Evolutionary conservation across 805 yeast species (phyloP), one percentile per base, ranked within the genome.

Genomic region (Ogataea degrootiae): DNA sequence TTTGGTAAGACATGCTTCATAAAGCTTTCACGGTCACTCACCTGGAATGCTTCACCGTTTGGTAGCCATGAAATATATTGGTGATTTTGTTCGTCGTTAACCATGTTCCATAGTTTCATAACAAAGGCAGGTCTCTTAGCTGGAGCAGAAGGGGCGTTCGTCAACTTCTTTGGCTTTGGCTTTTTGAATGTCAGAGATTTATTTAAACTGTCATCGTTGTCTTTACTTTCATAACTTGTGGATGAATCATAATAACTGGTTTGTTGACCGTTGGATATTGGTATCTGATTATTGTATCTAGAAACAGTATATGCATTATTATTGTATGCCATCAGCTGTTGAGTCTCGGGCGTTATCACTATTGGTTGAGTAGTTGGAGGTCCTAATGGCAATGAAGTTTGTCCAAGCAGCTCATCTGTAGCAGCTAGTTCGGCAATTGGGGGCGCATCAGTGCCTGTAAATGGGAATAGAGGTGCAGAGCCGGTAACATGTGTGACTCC

Each of bases 61-160:
- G 80, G 77, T 58, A 81, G 73, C 99, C 99, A 94, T 36, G 82
- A 73, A 42, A 94, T 92, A 57, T 80, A 81, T 40, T 83, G 76
- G 16, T 75, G 64, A 65, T 91, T 92, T 0, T 67, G 59, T 1
- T 80, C 72, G 62, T 92, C 97, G 63, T 91, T 91, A 8, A 94
- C 90, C 97, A 94, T 94, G 35, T 83, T 77, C 99, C 99, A 92
- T 17, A 94, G 71, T 66, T 94, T 94, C 73, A 83, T 80, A 9
- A 94, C 96, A 69, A 94, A 94, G 0, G 96, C 95, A 1, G 98
- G 96, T 45, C 89, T 72, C 59, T 83, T 85, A n/a, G 60, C 57
- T 11, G 68, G 60, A 3, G 47, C 56, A 3, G 61, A 39, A n/a
- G 45, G 45, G 14, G 41, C 43, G 39, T 43, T 55, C 31, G 56